A percentile compares a stretch with the other conserved stretches of the same genome.
Conservation (phyloP, 2,329 filamentous ascomycete genomes). For the Penicillium occitanis region DNA sequence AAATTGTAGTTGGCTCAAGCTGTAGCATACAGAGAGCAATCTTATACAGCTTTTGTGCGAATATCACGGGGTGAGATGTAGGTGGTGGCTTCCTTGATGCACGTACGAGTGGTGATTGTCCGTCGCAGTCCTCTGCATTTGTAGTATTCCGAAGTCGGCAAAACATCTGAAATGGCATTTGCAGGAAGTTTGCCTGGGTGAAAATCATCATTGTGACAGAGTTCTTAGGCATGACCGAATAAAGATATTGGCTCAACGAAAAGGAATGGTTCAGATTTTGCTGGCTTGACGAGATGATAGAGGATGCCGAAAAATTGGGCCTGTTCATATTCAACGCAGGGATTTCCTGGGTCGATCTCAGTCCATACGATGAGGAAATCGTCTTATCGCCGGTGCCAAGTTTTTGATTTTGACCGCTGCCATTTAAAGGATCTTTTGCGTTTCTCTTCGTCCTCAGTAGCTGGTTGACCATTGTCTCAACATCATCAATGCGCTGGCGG, state of each 20-base stretch:
- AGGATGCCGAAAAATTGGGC: background rate
- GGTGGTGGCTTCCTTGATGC: background rate
- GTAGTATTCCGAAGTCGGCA: background rate
- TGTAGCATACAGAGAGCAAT: slow-evolving; percentile 26
- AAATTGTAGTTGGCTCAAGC: slow-evolving; percentile 8
- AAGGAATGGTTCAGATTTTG: slow-evolving; percentile 22
- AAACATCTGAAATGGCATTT: slow-evolving; percentile 18
- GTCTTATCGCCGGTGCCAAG: no score
- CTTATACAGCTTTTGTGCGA: slow-evolving; percentile 24
- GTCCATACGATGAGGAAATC: background rate
- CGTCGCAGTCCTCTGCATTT: background rate
- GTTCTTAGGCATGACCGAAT: slow-evolving; percentile 23
- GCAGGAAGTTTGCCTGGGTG: slow-evolving; percentile 4
- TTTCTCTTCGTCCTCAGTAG: background rate
- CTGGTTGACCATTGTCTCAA: slow-evolving; percentile 15
- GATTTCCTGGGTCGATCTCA: background rate
- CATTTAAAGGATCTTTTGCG: background rate
- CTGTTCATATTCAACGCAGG: background rate
- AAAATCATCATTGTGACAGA: background rate
- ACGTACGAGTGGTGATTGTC: background rate
- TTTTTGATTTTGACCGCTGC: background rate
- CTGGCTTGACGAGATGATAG: slow-evolving; percentile 17
- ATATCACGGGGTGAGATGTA: slow-evolving; percentile 16
- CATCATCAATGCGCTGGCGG: slow-evolving; percentile 6
- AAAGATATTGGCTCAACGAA: slow-evolving; percentile 25